These are phyloP conservation scores for Clavispora asparagi DNA, from an alignment of 805 yeast species.

Conservation along the genomic window DNA sequence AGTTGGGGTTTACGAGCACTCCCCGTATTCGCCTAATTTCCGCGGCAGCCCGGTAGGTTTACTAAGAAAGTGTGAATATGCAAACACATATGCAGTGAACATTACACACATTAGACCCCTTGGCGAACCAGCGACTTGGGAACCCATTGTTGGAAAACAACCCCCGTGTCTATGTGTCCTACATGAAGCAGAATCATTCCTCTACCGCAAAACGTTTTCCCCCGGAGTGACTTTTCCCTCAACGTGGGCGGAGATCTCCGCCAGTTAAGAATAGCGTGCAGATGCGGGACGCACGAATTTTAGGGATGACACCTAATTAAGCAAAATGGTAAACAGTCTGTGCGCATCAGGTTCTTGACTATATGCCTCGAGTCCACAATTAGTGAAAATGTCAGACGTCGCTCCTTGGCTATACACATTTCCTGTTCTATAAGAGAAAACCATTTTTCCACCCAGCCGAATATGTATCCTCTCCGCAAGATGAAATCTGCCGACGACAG, in stretches of 20 bases:
- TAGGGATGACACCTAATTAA: background rate
- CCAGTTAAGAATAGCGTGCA: background rate
- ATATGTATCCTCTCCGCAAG: background rate
- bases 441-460: background rate
- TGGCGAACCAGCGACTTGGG: too few species aligned
- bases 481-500: slow-evolving; percentile 14
- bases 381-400: background rate
- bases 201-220: too few species aligned
- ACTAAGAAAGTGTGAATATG: too few species aligned
- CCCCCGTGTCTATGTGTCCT: too few species aligned
- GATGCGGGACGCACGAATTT: background rate
- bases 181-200: too few species aligned
- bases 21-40: too few species aligned
- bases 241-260: background rate
- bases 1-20: too few species aligned
- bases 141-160: too few species aligned
- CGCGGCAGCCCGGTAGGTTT: too few species aligned
- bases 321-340: slow-evolving; percentile 1
- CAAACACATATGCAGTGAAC: too few species aligned
- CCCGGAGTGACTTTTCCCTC: background rate
- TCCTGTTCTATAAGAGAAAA: background rate
- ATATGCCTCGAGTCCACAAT: background rate
- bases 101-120: too few species aligned
- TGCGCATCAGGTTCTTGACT: background rate
- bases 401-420: background rate